Conservation (phyloP, 306 rosid species). For the Carpinus fangiana region DNA sequence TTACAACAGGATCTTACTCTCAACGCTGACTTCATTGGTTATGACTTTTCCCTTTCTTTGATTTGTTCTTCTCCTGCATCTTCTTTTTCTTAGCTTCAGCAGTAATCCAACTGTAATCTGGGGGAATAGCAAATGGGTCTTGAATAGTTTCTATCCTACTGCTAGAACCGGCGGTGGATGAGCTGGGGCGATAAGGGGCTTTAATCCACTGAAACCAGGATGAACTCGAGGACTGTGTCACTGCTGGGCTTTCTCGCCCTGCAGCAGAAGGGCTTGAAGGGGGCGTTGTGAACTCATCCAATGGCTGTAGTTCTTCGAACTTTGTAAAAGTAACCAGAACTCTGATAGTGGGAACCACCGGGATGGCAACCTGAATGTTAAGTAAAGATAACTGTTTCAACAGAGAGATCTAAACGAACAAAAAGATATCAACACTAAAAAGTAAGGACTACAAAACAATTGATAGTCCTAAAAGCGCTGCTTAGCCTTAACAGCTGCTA, state of each 20-base stretch:
- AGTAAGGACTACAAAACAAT: not conserved
- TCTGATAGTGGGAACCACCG: slow-evolving; percentile 92
- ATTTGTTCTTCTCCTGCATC: slow-evolving; percentile 89
- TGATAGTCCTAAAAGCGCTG: not conserved
- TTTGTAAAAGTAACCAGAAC: slow-evolving; percentile 90
- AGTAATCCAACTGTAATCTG: slow-evolving; percentile 80
- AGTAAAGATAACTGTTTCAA: slow-evolving; percentile 2
- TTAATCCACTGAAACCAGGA: slow-evolving; percentile 99
- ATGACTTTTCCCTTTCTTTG: slow-evolving; percentile 80
- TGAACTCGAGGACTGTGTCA: slow-evolving; percentile 41
- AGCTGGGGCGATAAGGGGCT: slow-evolving; percentile 74
- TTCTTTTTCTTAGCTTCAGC: slow-evolving; percentile 85
- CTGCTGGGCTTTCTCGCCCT: slow-evolving; percentile 67
- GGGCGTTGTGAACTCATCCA: slow-evolving; percentile 82
- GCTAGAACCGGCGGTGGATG: slow-evolving; percentile 57
- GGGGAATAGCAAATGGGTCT: slow-evolving; percentile 87
- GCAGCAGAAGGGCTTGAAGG: slow-evolving; percentile 76
- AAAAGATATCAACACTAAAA: not conserved
- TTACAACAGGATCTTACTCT: slow-evolving; percentile 25
- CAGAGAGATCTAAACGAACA: not conserved
- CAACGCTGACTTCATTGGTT: slow-evolving; percentile 35
- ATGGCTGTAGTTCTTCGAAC: slow-evolving; percentile 81
- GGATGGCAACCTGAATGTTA: slow-evolving; percentile 82
- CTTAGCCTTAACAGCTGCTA: not conserved
- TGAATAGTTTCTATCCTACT: slow-evolving; percentile 77